Evolutionary conservation across 805 yeast genomes (phyloP).

Genomic region (Naumovozyma dairenensis): DNA sequence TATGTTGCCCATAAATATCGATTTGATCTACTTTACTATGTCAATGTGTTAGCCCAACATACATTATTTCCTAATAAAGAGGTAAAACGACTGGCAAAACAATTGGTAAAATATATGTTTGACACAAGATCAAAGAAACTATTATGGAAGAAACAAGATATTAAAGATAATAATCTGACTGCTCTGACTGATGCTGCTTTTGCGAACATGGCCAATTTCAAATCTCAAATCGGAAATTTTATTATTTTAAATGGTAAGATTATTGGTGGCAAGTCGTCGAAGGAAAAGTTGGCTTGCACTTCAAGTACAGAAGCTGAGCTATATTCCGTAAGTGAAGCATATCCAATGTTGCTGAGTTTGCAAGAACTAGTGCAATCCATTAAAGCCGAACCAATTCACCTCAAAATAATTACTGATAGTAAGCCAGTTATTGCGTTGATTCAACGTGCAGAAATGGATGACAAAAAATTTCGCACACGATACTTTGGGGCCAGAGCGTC

Average conservation of each 20-base stretch:
- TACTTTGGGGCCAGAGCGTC: too few species aligned
- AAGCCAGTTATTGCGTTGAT: too few species aligned
- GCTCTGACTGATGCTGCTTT: neutral
- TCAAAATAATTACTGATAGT: too few species aligned
- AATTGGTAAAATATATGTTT: constrained; percentile 4
- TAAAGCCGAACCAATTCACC: too few species aligned
- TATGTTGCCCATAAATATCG: constrained; percentile 9
- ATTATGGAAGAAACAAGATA: constrained; percentile 2
- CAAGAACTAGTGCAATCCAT: too few species aligned
- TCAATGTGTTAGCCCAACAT: constrained; percentile 6
- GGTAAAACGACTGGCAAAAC: constrained; percentile 2
- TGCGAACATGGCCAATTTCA: neutral
- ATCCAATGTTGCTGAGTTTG: too few species aligned
- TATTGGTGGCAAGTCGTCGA: constrained; percentile 2
- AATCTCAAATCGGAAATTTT: neutral
- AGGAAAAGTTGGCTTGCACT: neutral
- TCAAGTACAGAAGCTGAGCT: constrained; percentile 2
- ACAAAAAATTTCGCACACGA: too few species aligned
- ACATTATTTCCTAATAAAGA: constrained; percentile 4
- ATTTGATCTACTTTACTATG: constrained; percentile 7
- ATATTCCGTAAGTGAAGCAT: neutral
- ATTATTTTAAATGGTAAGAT: neutral
- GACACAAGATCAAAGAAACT: constrained; percentile 4
- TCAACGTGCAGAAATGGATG: too few species aligned
- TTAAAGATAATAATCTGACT: neutral